Conservation (phyloP, 139 green algal genomes). For the Chlorella sp. region DNA sequence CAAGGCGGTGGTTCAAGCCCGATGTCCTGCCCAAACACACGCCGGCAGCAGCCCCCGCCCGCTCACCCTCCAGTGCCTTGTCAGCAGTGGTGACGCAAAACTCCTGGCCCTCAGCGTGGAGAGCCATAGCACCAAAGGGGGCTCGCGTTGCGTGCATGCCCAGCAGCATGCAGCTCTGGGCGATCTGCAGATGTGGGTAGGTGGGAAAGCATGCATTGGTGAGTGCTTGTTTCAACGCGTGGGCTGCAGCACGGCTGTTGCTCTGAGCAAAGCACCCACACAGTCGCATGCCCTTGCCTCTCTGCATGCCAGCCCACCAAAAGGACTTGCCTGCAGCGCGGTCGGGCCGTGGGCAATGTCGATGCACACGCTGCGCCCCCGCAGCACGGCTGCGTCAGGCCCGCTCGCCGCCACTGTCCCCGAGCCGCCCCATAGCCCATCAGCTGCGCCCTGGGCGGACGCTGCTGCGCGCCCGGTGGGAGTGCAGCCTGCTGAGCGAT, state of each 20-base stretch:
- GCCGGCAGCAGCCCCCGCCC: background rate
- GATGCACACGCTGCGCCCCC: conserved; percentile 16
- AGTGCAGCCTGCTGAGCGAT: background rate
- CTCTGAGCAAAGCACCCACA: background rate
- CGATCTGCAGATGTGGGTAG: conserved; percentile 14
- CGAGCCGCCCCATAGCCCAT: background rate
- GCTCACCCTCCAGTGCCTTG: conserved; percentile 19
- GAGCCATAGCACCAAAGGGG: background rate
- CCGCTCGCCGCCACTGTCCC: background rate
- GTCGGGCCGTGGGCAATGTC: conserved; percentile 28
- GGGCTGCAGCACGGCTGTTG: background rate
- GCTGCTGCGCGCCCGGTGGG: background rate
- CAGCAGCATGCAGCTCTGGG: conserved; percentile 36
- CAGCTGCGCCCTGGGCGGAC: no score
- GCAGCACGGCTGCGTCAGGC: background rate
- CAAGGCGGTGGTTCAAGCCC: no score
- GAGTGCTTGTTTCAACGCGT: background rate
- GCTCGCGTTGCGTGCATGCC: conserved; percentile 35
- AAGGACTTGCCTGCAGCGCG: background rate
- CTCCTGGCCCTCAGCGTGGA: conserved; percentile 7
- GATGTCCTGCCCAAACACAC: no score
- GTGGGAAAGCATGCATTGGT: background rate
- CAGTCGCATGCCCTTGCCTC: background rate
- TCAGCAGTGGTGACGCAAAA: conserved; percentile 55
- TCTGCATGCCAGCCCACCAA: no score